Evolutionary conservation across 345 rosid genomes (phyloP).

Genomic region (Corchorus olitorius): DNA sequence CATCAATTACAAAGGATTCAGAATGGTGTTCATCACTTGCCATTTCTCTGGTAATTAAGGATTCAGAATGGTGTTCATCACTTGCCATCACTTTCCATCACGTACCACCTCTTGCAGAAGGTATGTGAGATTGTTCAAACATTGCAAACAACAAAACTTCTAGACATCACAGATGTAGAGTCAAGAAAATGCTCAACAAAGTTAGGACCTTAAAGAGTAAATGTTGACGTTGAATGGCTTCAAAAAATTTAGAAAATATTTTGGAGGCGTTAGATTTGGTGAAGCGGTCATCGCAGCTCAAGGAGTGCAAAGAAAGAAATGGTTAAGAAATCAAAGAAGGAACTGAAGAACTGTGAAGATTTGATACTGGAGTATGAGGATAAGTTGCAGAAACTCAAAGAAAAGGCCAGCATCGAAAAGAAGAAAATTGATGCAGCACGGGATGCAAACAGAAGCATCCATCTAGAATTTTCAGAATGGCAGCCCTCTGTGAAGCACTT

Average conservation of each 20-base stretch:
- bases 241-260: background rate
- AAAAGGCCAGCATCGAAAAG: background rate
- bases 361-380: too few species aligned
- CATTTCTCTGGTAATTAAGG: conserved; percentile 47
- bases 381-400: too few species aligned
- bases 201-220: background rate
- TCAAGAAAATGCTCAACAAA: background rate
- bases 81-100: too few species aligned
- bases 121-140: background rate
- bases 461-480: background rate
- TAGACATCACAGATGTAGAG: background rate
- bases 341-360: background rate
- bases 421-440: background rate
- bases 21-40: conserved; percentile 48
- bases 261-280: background rate
- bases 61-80: background rate
- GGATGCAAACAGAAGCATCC: background rate
- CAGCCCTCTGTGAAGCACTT: background rate
- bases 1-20: conserved; percentile 47
- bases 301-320: background rate
- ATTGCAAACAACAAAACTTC: background rate
- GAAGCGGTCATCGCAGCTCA: background rate
- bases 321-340: background rate
- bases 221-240: background rate
- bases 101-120: background rate